Conservation (phyloP, 139 green algal genomes). For the Astrephomene gubernaculifera region DNA sequence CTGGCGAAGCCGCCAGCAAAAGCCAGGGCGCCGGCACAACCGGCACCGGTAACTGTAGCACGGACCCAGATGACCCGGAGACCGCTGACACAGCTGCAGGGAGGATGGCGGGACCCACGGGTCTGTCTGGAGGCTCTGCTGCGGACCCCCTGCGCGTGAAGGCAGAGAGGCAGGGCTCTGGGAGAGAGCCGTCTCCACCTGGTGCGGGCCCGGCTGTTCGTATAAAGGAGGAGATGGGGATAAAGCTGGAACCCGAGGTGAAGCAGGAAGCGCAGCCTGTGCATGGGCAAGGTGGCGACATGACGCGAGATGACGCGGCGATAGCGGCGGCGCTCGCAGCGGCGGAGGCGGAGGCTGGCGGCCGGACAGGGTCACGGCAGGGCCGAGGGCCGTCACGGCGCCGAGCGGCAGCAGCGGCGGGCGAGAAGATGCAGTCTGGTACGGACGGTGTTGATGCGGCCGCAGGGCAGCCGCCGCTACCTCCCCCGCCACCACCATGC, state of each 20-base stretch:
- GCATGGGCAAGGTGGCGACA: neutral
- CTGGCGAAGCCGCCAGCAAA: slow-evolving; percentile 2
- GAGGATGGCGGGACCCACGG: neutral
- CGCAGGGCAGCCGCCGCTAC: neutral
- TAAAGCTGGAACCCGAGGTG: neutral
- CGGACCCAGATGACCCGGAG: slow-evolving; percentile 2
- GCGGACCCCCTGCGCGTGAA: neutral
- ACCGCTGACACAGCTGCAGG: neutral
- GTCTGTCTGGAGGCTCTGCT: neutral
- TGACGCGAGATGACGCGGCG: neutral
- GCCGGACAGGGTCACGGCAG: neutral
- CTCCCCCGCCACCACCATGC: neutral
- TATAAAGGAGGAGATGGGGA: neutral
- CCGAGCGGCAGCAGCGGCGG: neutral
- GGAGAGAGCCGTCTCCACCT: no score
- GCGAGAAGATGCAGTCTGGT: neutral
- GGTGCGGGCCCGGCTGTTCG: no score
- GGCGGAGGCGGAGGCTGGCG: neutral
- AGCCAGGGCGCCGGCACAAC: slow-evolving; percentile 2
- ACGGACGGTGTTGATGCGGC: neutral
- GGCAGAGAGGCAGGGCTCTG: neutral
- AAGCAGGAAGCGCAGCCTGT: no score
- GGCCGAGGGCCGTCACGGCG: neutral
- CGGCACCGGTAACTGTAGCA: neutral
- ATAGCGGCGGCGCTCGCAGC: neutral